Evolutionary conservation across 1,139 yeast genomes (phyloP).

Genomic region (Martiniozyma asiatica): DNA sequence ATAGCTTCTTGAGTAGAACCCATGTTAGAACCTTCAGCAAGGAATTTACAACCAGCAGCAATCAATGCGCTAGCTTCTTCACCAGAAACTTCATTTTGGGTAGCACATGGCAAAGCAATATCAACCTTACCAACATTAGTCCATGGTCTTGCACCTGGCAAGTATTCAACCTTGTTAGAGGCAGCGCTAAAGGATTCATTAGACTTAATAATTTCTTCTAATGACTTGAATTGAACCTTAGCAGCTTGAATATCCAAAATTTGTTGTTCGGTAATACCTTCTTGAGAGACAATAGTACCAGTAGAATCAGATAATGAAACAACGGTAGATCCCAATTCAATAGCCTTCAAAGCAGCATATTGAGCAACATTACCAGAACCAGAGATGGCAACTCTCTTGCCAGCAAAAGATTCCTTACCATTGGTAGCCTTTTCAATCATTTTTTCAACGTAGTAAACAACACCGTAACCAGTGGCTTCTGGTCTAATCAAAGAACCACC

Average conservation of each 20-base stretch:
- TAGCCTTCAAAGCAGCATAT: conserved; percentile 94
- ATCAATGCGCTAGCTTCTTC: conserved; percentile 93
- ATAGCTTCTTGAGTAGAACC: conserved; percentile 98
- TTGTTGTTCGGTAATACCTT: conserved; percentile 78
- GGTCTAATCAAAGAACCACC: conserved; percentile 99
- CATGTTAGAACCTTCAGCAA: conserved; percentile 99
- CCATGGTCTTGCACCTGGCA: conserved; percentile 97
- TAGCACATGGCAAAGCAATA: conserved; percentile 95
- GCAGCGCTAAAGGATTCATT: conserved; percentile 46
- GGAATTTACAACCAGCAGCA: conserved; percentile 81
- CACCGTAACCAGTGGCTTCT: conserved; percentile 98
- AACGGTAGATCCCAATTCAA: conserved; percentile 93
- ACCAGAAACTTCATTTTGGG: conserved; percentile 95
- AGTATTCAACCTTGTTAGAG: conserved; percentile 48
- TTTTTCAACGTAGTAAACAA: conserved; percentile 92
- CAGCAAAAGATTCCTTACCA: conserved; percentile 81
- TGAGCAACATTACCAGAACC: conserved; percentile 99
- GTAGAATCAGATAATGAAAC: conserved; percentile 89
- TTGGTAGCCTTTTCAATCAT: conserved; percentile 89
- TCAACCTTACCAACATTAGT: conserved; percentile 81
- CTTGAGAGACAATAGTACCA: conserved; percentile 69
- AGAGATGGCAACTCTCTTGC: conserved; percentile 91
- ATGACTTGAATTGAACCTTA: conserved; percentile 70
- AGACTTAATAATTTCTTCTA: conserved; percentile 55
- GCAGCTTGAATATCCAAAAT: conserved; percentile 66